Conservation (phyloP, 441 rosid genomes). For the Flueggea neowawraea region DNA sequence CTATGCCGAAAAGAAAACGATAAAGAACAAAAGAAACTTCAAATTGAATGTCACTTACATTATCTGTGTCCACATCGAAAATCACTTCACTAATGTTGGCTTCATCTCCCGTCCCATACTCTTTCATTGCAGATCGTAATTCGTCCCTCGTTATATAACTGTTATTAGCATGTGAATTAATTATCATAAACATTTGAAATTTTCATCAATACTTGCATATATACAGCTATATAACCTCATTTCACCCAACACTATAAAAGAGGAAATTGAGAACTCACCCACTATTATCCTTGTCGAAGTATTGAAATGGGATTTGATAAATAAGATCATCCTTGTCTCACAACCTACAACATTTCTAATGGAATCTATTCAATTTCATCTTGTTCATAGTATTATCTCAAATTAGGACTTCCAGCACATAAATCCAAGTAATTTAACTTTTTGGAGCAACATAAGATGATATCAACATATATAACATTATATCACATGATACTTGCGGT, state of each 20-base stretch:
- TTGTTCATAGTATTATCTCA: too few relatives aligned
- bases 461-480: not conserved
- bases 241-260: too few relatives aligned
- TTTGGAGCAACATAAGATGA: not conserved
- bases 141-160: constrained; percentile 91
- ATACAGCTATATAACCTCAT: too few relatives aligned
- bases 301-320: too few relatives aligned
- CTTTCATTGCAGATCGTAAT: constrained; percentile 78
- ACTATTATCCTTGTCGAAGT: constrained; percentile 87
- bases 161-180: too few relatives aligned
- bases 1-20: not conserved
- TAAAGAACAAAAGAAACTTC: not conserved
- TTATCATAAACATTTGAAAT: too few relatives aligned
- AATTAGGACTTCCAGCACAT: too few relatives aligned
- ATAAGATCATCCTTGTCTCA: too few relatives aligned
- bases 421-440: too few relatives aligned
- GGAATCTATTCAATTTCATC: too few relatives aligned
- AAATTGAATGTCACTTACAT: constrained; percentile 43
- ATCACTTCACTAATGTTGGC: constrained; percentile 73
- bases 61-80: constrained; percentile 87
- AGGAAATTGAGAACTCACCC: constrained; percentile 55
- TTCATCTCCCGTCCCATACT: constrained; percentile 82
- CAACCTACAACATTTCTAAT: too few relatives aligned
- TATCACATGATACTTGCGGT: not conserved
- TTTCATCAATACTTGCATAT: too few relatives aligned